phyloP scores from a whole-genome alignment of 2,329 filamentous ascomycete genomes.

The Lachnellula arida region DNA sequence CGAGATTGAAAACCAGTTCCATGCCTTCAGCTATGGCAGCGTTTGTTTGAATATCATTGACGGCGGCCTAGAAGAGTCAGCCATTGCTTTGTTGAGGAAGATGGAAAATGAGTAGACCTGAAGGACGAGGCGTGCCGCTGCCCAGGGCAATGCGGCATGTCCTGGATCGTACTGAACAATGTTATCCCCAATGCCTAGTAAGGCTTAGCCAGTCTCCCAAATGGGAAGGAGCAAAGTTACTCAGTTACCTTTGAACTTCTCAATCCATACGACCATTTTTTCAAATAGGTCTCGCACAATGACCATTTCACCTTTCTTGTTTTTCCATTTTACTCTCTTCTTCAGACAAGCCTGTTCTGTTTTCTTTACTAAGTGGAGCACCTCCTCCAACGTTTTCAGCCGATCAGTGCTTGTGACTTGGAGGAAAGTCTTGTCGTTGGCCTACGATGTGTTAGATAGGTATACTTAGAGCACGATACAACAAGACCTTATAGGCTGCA shows the following conservation, averaged over 20 bases:
- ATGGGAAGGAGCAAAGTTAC: too few species aligned
- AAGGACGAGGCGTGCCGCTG: constrained; percentile 9
- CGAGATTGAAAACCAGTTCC: constrained; percentile 4
- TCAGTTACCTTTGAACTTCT: background rate
- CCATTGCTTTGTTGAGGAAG: background rate
- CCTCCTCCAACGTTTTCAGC: too few species aligned
- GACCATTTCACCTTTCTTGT: background rate
- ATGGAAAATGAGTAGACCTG: background rate
- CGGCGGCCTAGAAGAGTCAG: background rate
- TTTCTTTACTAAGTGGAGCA: too few species aligned
- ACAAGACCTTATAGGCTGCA: too few species aligned
- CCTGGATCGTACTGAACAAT: constrained; percentile 13
- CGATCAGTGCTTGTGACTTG: too few species aligned
- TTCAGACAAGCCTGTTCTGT: too few species aligned
- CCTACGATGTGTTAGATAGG: too few species aligned
- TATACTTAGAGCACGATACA: too few species aligned
- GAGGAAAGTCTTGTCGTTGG: too few species aligned
- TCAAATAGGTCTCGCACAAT: constrained; percentile 1
- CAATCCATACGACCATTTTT: constrained; percentile 1
- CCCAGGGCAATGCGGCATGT: constrained; percentile 17
- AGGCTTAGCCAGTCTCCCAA: too few species aligned
- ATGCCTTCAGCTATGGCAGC: constrained; percentile 4
- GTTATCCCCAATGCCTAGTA: constrained; percentile 4
- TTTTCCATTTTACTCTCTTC: too few species aligned
- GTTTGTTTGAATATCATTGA: constrained; percentile 6